phyloP scores from a whole-genome alignment of 805 yeast species.

The Cyberlindnera xishuangbannaensis region DNA sequence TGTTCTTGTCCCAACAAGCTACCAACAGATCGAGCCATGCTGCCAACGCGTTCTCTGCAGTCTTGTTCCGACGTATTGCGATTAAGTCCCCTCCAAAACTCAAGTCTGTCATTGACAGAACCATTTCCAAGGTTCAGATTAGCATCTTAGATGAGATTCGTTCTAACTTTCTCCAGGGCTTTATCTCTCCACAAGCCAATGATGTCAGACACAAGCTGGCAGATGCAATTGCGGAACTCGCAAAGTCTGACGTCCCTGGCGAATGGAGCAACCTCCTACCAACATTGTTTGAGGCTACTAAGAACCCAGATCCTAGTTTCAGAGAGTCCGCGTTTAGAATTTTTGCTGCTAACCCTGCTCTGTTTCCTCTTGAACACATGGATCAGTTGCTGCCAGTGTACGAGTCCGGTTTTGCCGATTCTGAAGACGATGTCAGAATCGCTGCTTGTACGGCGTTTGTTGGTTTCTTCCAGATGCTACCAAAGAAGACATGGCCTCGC shows the following conservation, averaged over 20 bases:
- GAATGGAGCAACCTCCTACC: constrained; percentile 79
- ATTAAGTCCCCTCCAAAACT: constrained; percentile 67
- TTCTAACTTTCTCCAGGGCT: constrained; percentile 63
- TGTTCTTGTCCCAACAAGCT: constrained; percentile 79
- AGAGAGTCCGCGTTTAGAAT: constrained; percentile 92
- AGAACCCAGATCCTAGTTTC: constrained; percentile 51
- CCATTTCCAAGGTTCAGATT: constrained; percentile 63
- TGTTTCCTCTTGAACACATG: constrained; percentile 56
- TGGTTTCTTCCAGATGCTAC: constrained; percentile 76
- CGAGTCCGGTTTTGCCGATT: constrained; percentile 75
- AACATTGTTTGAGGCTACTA: constrained; percentile 63
- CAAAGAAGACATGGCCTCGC: constrained; percentile 71
- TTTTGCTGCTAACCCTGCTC: constrained; percentile 75
- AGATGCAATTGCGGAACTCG: constrained; percentile 91
- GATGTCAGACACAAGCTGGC: constrained; percentile 86
- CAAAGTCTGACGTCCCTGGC: constrained; percentile 55
- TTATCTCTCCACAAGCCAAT: constrained; percentile 59
- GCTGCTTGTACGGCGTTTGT: constrained; percentile 92
- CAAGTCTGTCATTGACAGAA: constrained; percentile 64
- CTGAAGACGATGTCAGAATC: constrained; percentile 76
- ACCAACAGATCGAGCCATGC: constrained; percentile 53
- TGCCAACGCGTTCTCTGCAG: constrained; percentile 73
- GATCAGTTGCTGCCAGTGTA: constrained; percentile 61
- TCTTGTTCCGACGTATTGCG: constrained; percentile 82
- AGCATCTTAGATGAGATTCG: constrained; percentile 60